Evolutionary conservation across 139 green algal species (phyloP), one percentile per base, ranked within the genome.

Genomic region (Tetratostichococcus sp.): DNA sequence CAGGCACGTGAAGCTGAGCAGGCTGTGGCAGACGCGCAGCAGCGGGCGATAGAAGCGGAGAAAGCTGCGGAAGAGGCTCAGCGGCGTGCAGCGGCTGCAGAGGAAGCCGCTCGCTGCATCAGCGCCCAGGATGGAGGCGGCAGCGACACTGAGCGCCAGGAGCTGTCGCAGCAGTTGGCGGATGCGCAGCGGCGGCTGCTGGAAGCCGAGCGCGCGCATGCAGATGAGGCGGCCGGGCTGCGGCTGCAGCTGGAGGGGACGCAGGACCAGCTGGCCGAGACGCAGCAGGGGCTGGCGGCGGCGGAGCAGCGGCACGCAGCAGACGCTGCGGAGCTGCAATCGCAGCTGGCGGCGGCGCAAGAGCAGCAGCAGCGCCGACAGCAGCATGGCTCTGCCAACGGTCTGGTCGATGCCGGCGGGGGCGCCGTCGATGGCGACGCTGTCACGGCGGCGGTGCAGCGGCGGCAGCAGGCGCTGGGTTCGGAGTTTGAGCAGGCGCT

Each of bases 331-430:
- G 17, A 68, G 43, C 42, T 57, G 28, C 42, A n/a, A 17, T 33
- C 43, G 43, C 50, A 69, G 39, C 71, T 69, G 16, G 43, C 43
- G 32, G 71, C 71, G 5, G 71, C 71, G 21, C 43, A 43, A 23
- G 71, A 69, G 25, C 39, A 75, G 43, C 71, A 69, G 50, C 14
- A n/a, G n/a, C n/a, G n/a, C n/a, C n/a, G n/a, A n/a, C n/a, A n/a
- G n/a, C n/a, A n/a, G n/a, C n/a, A n/a, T n/a, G n/a, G n/a, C n/a
- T n/a, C n/a, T n/a, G n/a, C n/a, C n/a, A n/a, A n/a, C n/a, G n/a
- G n/a, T n/a, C n/a, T n/a, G n/a, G 11, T 17, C 26, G 50, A 8
- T n/a, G 50, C 50, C 50, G 19, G 17, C 50, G 19, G 26, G 50
- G 50, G 2, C 2, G 11, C 50, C 2, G 11, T 17, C 2, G 50